phyloP scores from a whole-genome alignment of 352 stramenopile genomes.

The Phytophthora crassamura region DNA sequence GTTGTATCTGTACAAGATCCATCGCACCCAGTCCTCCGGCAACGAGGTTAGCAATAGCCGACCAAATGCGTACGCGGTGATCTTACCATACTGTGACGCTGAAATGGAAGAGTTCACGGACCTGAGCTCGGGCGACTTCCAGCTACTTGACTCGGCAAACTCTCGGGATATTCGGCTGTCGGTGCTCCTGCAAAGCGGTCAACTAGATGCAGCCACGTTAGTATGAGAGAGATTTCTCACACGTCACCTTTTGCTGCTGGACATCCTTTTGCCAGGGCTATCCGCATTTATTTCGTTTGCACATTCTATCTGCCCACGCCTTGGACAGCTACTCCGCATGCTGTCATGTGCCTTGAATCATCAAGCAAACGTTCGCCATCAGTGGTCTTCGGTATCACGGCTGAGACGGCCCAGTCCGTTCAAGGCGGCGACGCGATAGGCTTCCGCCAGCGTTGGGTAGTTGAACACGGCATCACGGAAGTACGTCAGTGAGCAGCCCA shows the following conservation, averaged over 20 bases:
- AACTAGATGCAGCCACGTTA: slow-evolving; percentile 5
- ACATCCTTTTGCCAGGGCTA: slow-evolving; percentile 4
- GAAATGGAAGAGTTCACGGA: slow-evolving; percentile 35
- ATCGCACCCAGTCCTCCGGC: too few species aligned
- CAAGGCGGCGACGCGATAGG: slow-evolving; percentile 88
- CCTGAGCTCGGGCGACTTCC: slow-evolving; percentile 19
- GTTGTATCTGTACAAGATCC: slow-evolving; percentile 41
- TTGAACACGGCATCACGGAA: slow-evolving; percentile 93
- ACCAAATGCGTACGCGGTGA: too few species aligned
- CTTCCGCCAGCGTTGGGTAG: slow-evolving; percentile 92
- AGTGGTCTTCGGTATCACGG: slow-evolving; percentile 71
- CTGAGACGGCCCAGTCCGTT: slow-evolving; percentile 89
- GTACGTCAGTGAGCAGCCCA: slow-evolving; percentile 85
- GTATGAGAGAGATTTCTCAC: slow-evolving; percentile 2
- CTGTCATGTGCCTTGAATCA: not conserved
- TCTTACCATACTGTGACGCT: slow-evolving; percentile 35
- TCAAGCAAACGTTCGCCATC: slow-evolving; percentile 36
- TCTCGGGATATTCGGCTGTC: slow-evolving; percentile 17
- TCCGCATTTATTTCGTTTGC: slow-evolving; percentile 34
- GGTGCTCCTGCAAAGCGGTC: slow-evolving; percentile 30
- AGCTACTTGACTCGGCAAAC: slow-evolving; percentile 15
- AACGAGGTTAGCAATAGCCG: too few species aligned
- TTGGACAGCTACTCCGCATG: slow-evolving; percentile 13
- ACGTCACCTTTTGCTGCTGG: slow-evolving; percentile 14
- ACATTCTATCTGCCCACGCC: slow-evolving; percentile 34